Conservation (phyloP, 2,329 filamentous ascomycete genomes). For the Lecanicillium sp. region DNA sequence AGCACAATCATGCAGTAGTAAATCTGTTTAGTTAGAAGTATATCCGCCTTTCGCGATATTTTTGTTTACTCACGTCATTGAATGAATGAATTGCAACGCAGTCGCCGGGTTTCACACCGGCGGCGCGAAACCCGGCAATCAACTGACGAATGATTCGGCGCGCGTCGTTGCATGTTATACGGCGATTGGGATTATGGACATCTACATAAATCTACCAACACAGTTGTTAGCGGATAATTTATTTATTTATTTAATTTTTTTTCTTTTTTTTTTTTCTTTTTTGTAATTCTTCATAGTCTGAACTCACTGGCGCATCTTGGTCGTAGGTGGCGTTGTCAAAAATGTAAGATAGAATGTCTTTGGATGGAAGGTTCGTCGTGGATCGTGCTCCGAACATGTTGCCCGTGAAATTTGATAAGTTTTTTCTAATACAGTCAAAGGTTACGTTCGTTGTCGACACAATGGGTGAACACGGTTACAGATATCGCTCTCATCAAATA, state of each 20-base stretch:
- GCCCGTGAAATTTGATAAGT: too few relatives aligned
- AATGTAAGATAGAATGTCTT: constrained; percentile 1
- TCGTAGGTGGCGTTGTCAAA: constrained; percentile 1
- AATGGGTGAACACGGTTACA: too few relatives aligned
- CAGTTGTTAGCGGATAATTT: too few relatives aligned
- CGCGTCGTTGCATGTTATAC: background rate
- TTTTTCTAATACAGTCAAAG: too few relatives aligned
- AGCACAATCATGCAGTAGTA: constrained; percentile 2
- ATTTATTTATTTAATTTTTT: too few relatives aligned
- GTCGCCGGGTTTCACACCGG: background rate
- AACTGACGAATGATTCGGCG: background rate
- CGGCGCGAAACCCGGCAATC: background rate
- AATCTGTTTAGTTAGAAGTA: background rate
- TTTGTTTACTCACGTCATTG: background rate
- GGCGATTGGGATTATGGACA: background rate
- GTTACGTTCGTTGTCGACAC: too few relatives aligned
- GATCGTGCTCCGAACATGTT: too few relatives aligned
- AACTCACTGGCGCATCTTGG: background rate
- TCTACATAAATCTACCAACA: background rate
- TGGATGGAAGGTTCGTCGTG: background rate
- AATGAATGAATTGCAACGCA: constrained; percentile 2
- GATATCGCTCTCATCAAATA: too few relatives aligned
- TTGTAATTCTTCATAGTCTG: too few relatives aligned
- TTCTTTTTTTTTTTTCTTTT: too few relatives aligned
- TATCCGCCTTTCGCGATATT: too few relatives aligned